Evolutionary conservation across 192 early-diverging fungal genomes (phyloP).

Genomic region (Umbelopsis isabellina): DNA sequence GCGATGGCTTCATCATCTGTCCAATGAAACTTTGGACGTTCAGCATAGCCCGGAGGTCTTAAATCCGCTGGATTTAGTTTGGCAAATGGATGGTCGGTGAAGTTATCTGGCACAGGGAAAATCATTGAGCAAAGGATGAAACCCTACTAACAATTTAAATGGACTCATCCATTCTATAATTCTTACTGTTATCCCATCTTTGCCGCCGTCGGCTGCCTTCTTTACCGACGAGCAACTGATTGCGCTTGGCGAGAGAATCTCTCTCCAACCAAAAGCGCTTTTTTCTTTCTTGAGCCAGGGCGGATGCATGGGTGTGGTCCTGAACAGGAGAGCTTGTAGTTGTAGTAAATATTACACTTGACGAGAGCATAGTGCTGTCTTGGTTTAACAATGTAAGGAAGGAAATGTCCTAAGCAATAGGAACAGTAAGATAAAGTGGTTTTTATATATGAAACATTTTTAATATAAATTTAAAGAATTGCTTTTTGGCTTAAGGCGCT

Average conservation of each 20-base stretch:
- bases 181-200: constrained; percentile 60
- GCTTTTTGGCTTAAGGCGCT: too few relatives aligned
- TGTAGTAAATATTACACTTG: constrained; percentile 1
- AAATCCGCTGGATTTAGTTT: constrained; percentile 53
- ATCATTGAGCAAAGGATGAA: constrained; percentile 1
- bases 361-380: neutral
- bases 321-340: too few relatives aligned
- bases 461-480: too few relatives aligned
- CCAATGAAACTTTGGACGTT: constrained; percentile 48
- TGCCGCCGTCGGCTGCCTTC: constrained; percentile 52
- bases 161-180: neutral
- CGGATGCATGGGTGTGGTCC: too few relatives aligned
- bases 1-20: constrained; percentile 46
- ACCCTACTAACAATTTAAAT: neutral
- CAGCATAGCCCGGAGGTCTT: constrained; percentile 50
- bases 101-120: constrained; percentile 48
- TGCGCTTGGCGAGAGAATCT: constrained; percentile 42
- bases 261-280: constrained; percentile 32
- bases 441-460: too few relatives aligned
- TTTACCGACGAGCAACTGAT: constrained; percentile 45
- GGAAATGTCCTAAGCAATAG: neutral
- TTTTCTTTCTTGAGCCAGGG: constrained; percentile 7
- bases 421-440: neutral
- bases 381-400: neutral
- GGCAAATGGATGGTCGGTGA: constrained; percentile 55